Conservation (phyloP, 148 eudicot species). For the Vaccinium vitisidaea region DNA sequence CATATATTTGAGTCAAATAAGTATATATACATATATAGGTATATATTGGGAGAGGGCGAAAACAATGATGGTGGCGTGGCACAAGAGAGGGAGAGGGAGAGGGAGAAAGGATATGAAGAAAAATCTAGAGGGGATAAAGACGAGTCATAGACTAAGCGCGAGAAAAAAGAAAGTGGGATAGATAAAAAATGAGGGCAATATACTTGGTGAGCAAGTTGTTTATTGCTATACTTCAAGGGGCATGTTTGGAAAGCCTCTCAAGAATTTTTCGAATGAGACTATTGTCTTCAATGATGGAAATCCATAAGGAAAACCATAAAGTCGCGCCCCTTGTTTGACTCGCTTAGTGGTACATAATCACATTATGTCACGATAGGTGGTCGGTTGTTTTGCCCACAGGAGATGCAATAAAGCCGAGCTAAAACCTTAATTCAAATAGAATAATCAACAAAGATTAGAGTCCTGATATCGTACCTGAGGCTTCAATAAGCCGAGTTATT, state of each 20-base stretch:
- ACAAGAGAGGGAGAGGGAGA: not conserved
- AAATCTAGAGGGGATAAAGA: not conserved
- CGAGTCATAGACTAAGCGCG: not conserved
- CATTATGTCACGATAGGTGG: not conserved
- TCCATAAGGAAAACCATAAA: not conserved
- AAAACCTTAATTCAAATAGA: not conserved
- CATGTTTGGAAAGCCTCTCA: not conserved
- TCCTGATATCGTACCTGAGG: not conserved
- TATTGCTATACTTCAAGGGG: not conserved
- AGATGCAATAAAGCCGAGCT: not conserved
- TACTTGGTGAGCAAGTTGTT: not conserved
- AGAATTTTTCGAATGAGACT: not conserved
- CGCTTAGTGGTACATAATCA: not conserved
- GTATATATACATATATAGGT: not conserved
- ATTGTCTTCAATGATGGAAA: not conserved
- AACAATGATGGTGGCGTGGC: not conserved
- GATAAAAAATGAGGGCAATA: not conserved
- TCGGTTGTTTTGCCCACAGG: not conserved
- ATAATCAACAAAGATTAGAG: not conserved
- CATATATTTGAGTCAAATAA: not conserved
- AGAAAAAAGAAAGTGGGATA: not conserved
- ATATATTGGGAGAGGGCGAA: not conserved
- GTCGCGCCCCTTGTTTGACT: not conserved
- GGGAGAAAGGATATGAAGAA: not conserved
- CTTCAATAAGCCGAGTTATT: not conserved